Evolutionary conservation across 2,329 filamentous ascomycete species (phyloP), one percentile per base, ranked within the genome.

Genomic region (Colletotrichum lupini): DNA sequence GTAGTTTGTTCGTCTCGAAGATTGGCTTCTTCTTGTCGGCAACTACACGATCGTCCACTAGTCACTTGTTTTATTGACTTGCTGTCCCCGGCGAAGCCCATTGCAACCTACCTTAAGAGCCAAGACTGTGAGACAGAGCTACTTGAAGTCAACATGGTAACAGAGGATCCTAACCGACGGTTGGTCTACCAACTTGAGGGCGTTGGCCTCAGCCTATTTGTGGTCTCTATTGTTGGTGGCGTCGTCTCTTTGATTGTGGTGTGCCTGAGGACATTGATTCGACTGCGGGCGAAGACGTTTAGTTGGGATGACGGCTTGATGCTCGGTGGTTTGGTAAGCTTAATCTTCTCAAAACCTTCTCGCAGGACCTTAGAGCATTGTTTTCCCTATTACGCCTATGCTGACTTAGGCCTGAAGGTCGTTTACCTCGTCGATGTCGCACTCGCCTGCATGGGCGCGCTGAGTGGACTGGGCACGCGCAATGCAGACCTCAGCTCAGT

Each of bases 401-500:
- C 59, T 68, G 24, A 69, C 28, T 19, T 53, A 22, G 5, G 35
- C 16, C 4, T 3, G n/a, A 19, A 76, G 75, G 7, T 68, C 35
- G 32, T 75, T 4, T 76, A 76, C 53, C 58, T 68, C 1, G 67
- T 67, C 49, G 74, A 75, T n/a, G 74, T 77, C n/a, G 67, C 37
- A 46, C 69, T 78, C 8, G 75, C 77, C 28, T 77, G 76, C 42
- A 35, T 72, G 56, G 76, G 76, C 2, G 67, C 75, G 9, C 26
- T 69, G 32, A 70, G 69, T 26, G 78, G 78, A 7, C 61, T 79
- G 1, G 78, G 78, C 24, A 74, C 74, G 6, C 63, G 59, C 5
- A 75, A 78, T 32, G 73, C 55, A n/a, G 46, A 75, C 37, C 76
- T 77, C n/a, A 79, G 76, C 67, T 67, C 12, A 4, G 32, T n/a